Base-by-base conservation (phyloP, 768 basidiomycete species). In the Tulasnella sp. region DNA sequence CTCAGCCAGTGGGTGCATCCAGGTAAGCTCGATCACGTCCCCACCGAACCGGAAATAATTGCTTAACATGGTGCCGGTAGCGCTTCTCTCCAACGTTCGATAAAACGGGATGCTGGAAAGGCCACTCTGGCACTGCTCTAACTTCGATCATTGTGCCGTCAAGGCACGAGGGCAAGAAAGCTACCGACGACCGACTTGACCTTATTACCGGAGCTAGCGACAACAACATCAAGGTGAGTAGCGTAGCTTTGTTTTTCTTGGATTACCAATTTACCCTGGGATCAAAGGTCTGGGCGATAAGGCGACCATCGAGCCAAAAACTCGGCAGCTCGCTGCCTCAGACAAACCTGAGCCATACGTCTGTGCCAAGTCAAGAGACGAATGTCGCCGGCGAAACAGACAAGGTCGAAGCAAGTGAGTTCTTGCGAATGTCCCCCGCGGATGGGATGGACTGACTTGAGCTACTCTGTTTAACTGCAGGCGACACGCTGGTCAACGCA, bases 201-300 rank as follows among this genome's bases (percentile, higher is more conserved):
- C 86, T 90, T 34, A 84, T 96, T 31, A 93, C 96, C 0, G 93
- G 94, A 22, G 95, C 91, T 0, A 94, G 91, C 80, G 96, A 98
- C 78, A 89, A 91, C 25, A 86, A 89, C 75, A 91, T 97, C 81
- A 95, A 94, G 85, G 93, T 93, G 78, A 49, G 80, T 64, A 64
- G 7, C 34, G 9, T 42, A 25, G 38, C 67, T 17, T 40, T 54
- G 22, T 36, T 72, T n/a, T 1, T 0, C 34, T 8, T 36, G 29
- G n/a, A 19, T n/a, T 37, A 42, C 22, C 19, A 9, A 38, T 25
- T 38, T 38, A 25, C 36, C 4, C 11, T 39, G 37, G 36, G 1
- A 0, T 39, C 7, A 19, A 14, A 77, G 76, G 37, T 72, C 40
- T 77, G 76, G 76, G 37, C 29, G 8, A 39, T 72, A 6, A 45